A percentile compares a stretch with the other conserved stretches of the same genome.
Conservation (phyloP, 495 filamentous ascomycete species). For the Talaromyces ruber region DNA sequence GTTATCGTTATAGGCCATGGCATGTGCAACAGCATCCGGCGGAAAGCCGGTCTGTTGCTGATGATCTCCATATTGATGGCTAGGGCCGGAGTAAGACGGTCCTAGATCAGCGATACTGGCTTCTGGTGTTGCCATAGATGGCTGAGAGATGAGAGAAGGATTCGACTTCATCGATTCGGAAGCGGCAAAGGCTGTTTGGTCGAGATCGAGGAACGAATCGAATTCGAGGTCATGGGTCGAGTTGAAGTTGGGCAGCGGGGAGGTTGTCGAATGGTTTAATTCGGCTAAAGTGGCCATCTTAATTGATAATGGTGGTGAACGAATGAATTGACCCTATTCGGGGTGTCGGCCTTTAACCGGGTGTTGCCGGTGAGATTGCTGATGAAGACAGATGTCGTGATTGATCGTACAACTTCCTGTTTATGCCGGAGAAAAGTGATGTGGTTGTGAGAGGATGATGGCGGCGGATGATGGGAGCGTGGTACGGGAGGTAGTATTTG, state of each 20-base stretch:
- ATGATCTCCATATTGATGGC: conserved; percentile 86
- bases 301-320: not conserved
- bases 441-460: not conserved
- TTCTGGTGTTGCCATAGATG: conserved; percentile 29
- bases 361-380: not conserved
- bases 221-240: conserved; percentile 37
- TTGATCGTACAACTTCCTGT: not conserved
- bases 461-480: not conserved
- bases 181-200: conserved; percentile 34
- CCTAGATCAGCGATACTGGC: conserved; percentile 27
- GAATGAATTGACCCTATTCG: not conserved
- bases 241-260: conserved; percentile 21
- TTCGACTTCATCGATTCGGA: conserved; percentile 33
- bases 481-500: not conserved
- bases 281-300: conserved; percentile 36
- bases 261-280: conserved; percentile 21
- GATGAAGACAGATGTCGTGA: not conserved
- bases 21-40: conserved; percentile 63
- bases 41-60: conserved; percentile 87
- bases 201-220: conserved; percentile 42
- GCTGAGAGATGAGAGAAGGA: conserved; percentile 26
- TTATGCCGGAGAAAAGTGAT: not conserved
- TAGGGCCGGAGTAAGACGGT: conserved; percentile 60
- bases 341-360: not conserved
- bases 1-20: conserved; percentile 56